Base-by-base conservation (phyloP, 2,329 filamentous ascomycete species). In the Arthroderma uncinatum region DNA sequence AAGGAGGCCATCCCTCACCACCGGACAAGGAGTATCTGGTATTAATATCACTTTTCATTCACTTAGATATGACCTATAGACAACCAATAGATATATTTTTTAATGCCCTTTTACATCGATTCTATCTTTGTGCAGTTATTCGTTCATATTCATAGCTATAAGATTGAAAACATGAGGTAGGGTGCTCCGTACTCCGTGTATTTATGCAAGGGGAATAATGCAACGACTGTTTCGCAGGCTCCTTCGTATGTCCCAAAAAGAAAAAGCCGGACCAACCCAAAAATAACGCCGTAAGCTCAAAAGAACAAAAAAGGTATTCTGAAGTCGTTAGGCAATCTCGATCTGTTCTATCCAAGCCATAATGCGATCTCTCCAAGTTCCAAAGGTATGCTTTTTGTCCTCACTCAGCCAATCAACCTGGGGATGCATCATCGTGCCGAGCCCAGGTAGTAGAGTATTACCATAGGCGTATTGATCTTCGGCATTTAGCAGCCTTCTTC, bases 11-110 rank as follows among this genome's bases (percentile, higher is more conserved):
- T 89, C 60, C 88, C 89, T 4, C 90, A 95, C 72, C 91, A 96
- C 73, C 80, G 91, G 62, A 95, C 91, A 44, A 82, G 91, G 68
- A 94, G 89, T 67, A 95, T 96, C 60, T 96, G 91, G 91, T 96
- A 96, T 71, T 96, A 64, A 39, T n/a, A 19, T 25, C 25, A 12
- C 3, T 8, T 23, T 25, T 21, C 25, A 10, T 47, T 47, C 19
- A 25, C 21, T 28, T 47, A 9, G 23, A 9, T 12, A 19, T 19
- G 16, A 16, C 39, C 19, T 19, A 19, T 19, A 44, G 21, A 47
- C 10, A 47, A 14, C 8, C 8, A 23, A 44, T 47, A 47, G 19
- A 47, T 47, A 23, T 9, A 47, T 12, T 6, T 47, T 25, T 47
- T 47, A 47, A 47, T 47, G 19, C 21, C 2, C 4, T 25, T 4